Conservation (phyloP, 1,139 yeast genomes). For the Wickerhamiella infanticola region DNA sequence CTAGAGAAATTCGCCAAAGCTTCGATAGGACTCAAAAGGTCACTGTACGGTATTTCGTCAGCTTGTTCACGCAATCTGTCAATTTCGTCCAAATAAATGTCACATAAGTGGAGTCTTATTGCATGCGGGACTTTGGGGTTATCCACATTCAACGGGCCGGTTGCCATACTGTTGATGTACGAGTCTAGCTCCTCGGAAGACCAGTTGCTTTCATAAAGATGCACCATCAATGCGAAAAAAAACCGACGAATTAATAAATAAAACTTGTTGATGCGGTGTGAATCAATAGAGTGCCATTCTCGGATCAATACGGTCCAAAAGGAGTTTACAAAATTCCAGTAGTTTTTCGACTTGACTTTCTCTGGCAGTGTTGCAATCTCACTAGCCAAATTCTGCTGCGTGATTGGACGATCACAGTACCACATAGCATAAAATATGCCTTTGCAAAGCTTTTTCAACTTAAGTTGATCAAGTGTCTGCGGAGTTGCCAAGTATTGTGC, state of each 20-base stretch:
- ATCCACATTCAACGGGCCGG: slow-evolving; percentile 23
- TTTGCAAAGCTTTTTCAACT: slow-evolving; percentile 79
- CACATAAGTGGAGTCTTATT: slow-evolving; percentile 71
- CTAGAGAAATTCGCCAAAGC: slow-evolving; percentile 35
- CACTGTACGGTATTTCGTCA: slow-evolving; percentile 39
- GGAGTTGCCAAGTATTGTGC: slow-evolving; percentile 38
- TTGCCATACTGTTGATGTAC: slow-evolving; percentile 30
- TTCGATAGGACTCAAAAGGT: slow-evolving; percentile 44
- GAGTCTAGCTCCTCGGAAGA: slow-evolving; percentile 31
- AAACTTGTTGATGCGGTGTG: slow-evolving; percentile 70
- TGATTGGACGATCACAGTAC: slow-evolving; percentile 86
- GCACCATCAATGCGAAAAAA: slow-evolving; percentile 46
- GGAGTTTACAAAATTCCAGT: slow-evolving; percentile 44
- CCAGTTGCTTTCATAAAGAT: slow-evolving; percentile 45
- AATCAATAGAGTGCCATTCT: slow-evolving; percentile 76
- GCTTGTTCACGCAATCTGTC: slow-evolving; percentile 42
- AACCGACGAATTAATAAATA: slow-evolving; percentile 67
- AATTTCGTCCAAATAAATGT: slow-evolving; percentile 71
- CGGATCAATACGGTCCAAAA: slow-evolving; percentile 69
- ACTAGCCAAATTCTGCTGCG: slow-evolving; percentile 74
- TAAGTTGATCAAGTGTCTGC: slow-evolving; percentile 32
- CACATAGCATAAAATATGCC: slow-evolving; percentile 90
- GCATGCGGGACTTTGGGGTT: slow-evolving; percentile 49
- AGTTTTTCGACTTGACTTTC: slow-evolving; percentile 29
- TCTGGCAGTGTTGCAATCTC: slow-evolving; percentile 47